Evolutionary conservation across 345 rosid species (phyloP), one percentile per base, ranked within the genome.

Genomic region (Linum usitatissimum): DNA sequence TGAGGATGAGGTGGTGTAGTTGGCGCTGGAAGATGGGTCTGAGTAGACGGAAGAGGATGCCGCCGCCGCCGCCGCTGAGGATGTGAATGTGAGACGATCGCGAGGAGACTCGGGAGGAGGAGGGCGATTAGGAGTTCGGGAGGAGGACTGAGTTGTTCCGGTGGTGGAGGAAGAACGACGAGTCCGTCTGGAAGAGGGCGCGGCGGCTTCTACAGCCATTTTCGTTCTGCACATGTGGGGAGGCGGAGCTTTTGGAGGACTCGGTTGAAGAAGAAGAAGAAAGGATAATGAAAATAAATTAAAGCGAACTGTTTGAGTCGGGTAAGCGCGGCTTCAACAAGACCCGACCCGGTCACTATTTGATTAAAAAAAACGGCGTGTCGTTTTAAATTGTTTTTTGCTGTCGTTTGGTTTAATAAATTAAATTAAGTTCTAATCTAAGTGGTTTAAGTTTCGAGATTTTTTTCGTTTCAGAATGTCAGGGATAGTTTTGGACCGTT

Each of bases 191-290:
- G 63, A 36, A 18, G 14, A 34, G 20, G 63, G 63, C 3, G 36
- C 63, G 42, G 63, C 36, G 21, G 63, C 63, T 18, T 30, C 23
- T n/a, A 60, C 63, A 9, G 63, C 63, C 63, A 60, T 60, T 60
- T 60, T 60, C 21, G 63, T 60, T 38, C 18, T 60, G 63, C 63
- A 60, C 63, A 60, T 60, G 61, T 7, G 61, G 17, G 28, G 31
- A 5, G 60, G 31, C 10, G 18, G 14, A 28, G 18, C 8, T 45
- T 2, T 45, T 15, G 51, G 51, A 4, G 51, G 51, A 15, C 38
- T 45, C 17, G 15, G 51, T 45, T 45, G 17, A 45, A 45, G 51
- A 15, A 15, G 17, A 9, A 14, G 28, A 23, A 23, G 28, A 23
- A 9, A 2, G 51, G 51, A 45, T 10, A 45, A 45, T 45, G 38